Evolutionary conservation across 2,329 filamentous ascomycete species (phyloP).

Genomic region (Cladobotryum protrusum): DNA sequence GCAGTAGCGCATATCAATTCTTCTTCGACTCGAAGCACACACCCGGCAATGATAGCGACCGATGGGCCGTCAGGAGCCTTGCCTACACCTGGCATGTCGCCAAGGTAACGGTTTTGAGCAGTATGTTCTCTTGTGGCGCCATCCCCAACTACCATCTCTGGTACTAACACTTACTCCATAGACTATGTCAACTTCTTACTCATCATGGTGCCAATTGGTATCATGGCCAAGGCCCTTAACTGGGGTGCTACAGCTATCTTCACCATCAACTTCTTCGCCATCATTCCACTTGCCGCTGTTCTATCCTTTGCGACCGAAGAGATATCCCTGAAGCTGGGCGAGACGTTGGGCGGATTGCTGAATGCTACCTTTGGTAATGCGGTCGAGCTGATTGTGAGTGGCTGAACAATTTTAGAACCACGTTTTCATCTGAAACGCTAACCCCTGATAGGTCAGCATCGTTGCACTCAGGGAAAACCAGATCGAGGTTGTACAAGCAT

Average conservation of each 20-base stretch:
- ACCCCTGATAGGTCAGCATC: constrained; percentile 68
- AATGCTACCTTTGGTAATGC: constrained; percentile 78
- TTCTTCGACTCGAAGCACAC: constrained; percentile 45
- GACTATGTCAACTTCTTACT: constrained; percentile 64
- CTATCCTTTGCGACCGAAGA: constrained; percentile 75
- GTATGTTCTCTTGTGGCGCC: constrained; percentile 33
- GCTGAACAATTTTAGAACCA: neutral
- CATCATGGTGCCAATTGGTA: constrained; percentile 67
- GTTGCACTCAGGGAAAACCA: constrained; percentile 79
- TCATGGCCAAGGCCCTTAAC: constrained; percentile 54
- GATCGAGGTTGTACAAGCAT: constrained; percentile 94
- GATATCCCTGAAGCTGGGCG: constrained; percentile 64
- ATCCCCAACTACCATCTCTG: too few relatives aligned
- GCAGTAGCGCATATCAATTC: constrained; percentile 30
- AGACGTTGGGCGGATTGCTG: constrained; percentile 66
- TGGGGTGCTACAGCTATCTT: constrained; percentile 66
- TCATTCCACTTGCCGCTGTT: constrained; percentile 67
- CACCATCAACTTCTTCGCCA: constrained; percentile 73
- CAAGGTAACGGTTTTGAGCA: constrained; percentile 54
- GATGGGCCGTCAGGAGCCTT: constrained; percentile 37
- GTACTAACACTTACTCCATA: constrained; percentile 20
- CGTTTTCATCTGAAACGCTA: neutral
- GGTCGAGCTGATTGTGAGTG: constrained; percentile 66
- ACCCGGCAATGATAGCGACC: constrained; percentile 46
- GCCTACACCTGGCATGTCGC: constrained; percentile 49